A percentile compares a stretch with the other conserved stretches of the same genome.
phyloP scores from a whole-genome alignment of 352 stramenopile genomes.

The Peronospora destructor region DNA sequence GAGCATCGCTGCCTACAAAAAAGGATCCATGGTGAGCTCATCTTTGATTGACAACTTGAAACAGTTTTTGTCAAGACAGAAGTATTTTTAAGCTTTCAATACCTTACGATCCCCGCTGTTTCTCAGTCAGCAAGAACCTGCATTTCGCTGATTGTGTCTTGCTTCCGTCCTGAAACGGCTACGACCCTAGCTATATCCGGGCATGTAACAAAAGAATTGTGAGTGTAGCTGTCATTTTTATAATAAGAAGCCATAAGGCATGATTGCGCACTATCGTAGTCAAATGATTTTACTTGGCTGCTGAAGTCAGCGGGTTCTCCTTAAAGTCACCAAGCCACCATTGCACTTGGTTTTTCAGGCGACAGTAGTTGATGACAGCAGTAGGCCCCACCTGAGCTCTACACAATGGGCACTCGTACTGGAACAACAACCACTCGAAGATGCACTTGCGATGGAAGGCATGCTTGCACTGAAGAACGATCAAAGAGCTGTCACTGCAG shows the following conservation, averaged over 20 bases:
- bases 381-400: slow-evolving; percentile 41
- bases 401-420: slow-evolving; percentile 68
- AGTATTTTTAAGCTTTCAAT: too few relatives aligned
- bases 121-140: too few relatives aligned
- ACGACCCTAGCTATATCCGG: too few relatives aligned
- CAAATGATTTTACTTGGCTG: slow-evolving; percentile 6
- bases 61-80: too few relatives aligned
- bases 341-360: slow-evolving; percentile 46
- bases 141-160: too few relatives aligned
- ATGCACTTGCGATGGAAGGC: slow-evolving; percentile 68
- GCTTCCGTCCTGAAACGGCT: too few relatives aligned
- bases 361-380: slow-evolving; percentile 56
- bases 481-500: slow-evolving; percentile 9
- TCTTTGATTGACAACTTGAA: too few relatives aligned
- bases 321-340: slow-evolving; percentile 69
- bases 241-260: neutral
- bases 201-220: too few relatives aligned
- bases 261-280: neutral
- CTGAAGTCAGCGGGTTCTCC: slow-evolving; percentile 31
- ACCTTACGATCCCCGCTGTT: too few relatives aligned
- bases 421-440: slow-evolving; percentile 67
- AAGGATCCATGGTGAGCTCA: too few relatives aligned
- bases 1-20: too few relatives aligned
- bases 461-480: slow-evolving; percentile 57
- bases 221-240: too few relatives aligned